These are phyloP conservation scores for Beauveria medogensis DNA, from an alignment of 2,329 filamentous ascomycete species.

Conservation along the genomic window DNA sequence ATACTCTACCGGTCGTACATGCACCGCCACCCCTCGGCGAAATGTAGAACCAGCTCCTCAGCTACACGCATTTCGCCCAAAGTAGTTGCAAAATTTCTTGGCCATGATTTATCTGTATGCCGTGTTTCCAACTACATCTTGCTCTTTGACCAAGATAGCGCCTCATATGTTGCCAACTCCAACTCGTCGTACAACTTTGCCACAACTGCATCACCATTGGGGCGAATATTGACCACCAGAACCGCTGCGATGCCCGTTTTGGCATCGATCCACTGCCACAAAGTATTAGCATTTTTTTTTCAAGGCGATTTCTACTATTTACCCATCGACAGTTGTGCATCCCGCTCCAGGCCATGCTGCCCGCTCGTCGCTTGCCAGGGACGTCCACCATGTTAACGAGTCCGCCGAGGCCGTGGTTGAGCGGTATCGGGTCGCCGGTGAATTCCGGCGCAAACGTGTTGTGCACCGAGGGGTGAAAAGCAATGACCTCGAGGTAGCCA, in stretches of 20 bases:
- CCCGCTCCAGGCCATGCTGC: conserved; percentile 38
- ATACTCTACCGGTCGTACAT: neutral
- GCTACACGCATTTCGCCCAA: neutral
- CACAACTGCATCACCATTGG: conserved; percentile 29
- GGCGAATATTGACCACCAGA: conserved; percentile 31
- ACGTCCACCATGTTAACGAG: conserved; percentile 31
- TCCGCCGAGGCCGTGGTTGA: conserved; percentile 33
- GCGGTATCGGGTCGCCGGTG: conserved; percentile 17
- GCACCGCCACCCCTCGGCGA: neutral
- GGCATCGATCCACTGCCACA: conserved; percentile 28
- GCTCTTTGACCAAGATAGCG: neutral
- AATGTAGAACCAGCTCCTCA: neutral
- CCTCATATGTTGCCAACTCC: conserved; percentile 30
- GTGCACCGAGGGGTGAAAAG: conserved; percentile 17
- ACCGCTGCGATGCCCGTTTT: conserved; percentile 31
- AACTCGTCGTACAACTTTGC: conserved; percentile 30
- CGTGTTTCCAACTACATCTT: neutral
- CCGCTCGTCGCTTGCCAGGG: conserved; percentile 31
- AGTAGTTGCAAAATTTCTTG: neutral
- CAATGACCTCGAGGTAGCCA: conserved; percentile 13
- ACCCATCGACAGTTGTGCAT: conserved; percentile 36
- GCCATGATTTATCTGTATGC: neutral
- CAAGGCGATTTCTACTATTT: conserved; percentile 14
- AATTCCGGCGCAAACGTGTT: conserved; percentile 30
- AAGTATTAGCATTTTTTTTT: neutral